These are phyloP conservation scores for Sicyos baderoa DNA, from an alignment of 306 rosid species.

Conservation along the genomic window DNA sequence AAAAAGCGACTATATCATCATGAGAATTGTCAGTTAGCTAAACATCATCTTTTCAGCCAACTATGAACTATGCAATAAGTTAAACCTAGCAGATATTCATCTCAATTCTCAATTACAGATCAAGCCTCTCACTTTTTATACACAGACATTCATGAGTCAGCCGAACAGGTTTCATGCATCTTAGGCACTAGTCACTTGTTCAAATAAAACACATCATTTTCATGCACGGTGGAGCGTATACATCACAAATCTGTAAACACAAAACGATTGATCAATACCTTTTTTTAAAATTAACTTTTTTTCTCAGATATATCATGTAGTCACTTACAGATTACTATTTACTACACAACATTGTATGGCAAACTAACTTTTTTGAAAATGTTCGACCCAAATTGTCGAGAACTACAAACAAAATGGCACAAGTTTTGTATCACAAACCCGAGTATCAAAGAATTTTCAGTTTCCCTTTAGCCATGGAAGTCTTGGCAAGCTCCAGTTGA, in stretches of 20 bases:
- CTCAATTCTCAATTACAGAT: neutral
- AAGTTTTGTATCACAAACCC: neutral
- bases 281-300: neutral
- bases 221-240: neutral
- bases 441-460: slow-evolving; percentile 55
- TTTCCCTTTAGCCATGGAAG: slow-evolving; percentile 58
- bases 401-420: slow-evolving; percentile 4
- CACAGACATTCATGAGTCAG: neutral
- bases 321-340: neutral
- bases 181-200: neutral
- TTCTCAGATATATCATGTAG: neutral
- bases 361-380: neutral
- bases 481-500: slow-evolving; percentile 58
- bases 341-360: slow-evolving; percentile 1
- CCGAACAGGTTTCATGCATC: neutral
- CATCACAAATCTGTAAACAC: slow-evolving; percentile 3
- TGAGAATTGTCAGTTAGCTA: no score
- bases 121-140: neutral
- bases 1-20: no score
- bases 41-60: no score
- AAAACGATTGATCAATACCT: neutral
- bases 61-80: no score
- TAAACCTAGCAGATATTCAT: no score
- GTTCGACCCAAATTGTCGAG: neutral
- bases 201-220: neutral